Evolutionary conservation across 169 alveolate species (phyloP), one percentile per base, ranked within the genome.

Genomic region (Besnoitia besnoiti): DNA sequence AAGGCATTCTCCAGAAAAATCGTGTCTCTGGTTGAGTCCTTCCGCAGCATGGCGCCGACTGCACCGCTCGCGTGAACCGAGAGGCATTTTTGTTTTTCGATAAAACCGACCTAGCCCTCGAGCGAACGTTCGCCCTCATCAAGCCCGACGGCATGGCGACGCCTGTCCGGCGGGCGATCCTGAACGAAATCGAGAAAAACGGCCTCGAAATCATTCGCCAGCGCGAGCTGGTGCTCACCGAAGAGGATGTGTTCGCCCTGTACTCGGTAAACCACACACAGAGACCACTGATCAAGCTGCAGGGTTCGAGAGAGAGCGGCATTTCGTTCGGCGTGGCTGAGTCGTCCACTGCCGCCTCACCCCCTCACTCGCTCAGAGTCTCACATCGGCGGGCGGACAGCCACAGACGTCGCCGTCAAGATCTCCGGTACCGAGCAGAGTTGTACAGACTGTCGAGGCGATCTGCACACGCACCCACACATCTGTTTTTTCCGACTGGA

Each of bases 81-180:
- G 87, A 30, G 40, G 30, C 30, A 0, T 39, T 1, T 10, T 21
- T 77, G 40, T 42, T 77, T 24, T 77, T 77, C 59, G 24, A 24
- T 30, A 39, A 77, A 42, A 4, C 37, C 5, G 59, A 77, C 40
- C 30, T 77, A 4, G 55, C 49, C 3, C 50, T 77, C 24, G 87
- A 77, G 87, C 35, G 87, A 21, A 77, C 87, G 35, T 77, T 77
- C 33, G 87, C 61, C 50, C n/a, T 77, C 33, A 77, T 77, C 87
- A 77, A 77, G 55, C 87, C 87, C 37, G 87, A 77, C 19, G 87
- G 87, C 12, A 77, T 77, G 87, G 87, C 2, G 35, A 37, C 49
- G 21, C 0, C 61, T 7, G 5, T 77, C 59, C n/a, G 55, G 5
- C 40, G 33, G 30, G 14, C 50, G 10, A 42, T 77, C 40, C 47